Conservation (phyloP, 225 moss, liverwort and hornwort species). For the Anthoceros angustus region DNA sequence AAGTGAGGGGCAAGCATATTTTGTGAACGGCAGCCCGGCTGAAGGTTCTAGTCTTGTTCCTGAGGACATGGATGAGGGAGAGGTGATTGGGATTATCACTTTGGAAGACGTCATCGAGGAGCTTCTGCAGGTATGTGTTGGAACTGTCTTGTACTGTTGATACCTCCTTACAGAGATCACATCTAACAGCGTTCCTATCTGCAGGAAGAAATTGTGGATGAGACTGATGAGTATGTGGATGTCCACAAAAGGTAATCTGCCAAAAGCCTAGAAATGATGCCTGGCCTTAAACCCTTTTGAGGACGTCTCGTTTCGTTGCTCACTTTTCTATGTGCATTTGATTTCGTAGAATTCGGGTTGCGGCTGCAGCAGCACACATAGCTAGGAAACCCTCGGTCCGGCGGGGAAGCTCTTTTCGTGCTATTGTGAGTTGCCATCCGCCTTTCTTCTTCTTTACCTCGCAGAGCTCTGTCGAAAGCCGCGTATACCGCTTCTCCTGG, state of each 20-base stretch:
- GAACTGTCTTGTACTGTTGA: not conserved
- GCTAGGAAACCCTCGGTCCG: not conserved
- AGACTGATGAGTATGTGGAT: conserved; percentile 78
- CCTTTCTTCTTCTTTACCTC: not conserved
- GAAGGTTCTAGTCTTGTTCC: not conserved
- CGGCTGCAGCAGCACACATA: not conserved
- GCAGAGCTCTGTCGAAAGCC: too few species aligned
- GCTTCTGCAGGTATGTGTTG: conserved; percentile 49
- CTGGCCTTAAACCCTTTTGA: not conserved
- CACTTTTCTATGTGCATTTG: not conserved
- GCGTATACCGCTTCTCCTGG: too few species aligned
- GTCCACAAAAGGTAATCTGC: conserved; percentile 55
- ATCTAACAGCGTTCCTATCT: not conserved
- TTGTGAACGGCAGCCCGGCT: not conserved
- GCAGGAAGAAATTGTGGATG: conserved; percentile 85
- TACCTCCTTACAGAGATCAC: not conserved
- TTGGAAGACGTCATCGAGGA: conserved; percentile 96
- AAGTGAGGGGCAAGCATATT: conserved; percentile 12
- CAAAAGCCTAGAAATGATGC: not conserved
- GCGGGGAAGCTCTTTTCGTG: not conserved
- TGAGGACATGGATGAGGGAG: conserved; percentile 43
- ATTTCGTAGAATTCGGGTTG: not conserved
- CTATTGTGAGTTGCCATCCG: not conserved
- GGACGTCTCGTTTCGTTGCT: not conserved
- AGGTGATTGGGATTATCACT: conserved; percentile 85